These are phyloP conservation scores for Chalaropsis thielavioides DNA, from an alignment of 2,329 filamentous ascomycete species.

Conservation along the genomic window DNA sequence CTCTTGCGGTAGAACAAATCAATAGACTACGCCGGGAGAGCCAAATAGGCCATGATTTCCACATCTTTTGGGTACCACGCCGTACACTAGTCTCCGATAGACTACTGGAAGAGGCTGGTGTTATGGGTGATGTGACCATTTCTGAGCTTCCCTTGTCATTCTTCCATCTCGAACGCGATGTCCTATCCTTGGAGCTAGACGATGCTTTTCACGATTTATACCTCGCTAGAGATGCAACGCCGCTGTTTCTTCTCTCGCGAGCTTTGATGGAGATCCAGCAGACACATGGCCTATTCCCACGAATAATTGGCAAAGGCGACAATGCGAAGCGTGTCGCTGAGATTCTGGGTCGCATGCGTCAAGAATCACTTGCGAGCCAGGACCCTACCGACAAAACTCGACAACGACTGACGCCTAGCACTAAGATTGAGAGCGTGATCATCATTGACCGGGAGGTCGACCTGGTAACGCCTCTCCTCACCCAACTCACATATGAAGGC, in stretches of 20 bases:
- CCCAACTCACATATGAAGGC: constrained; percentile 92
- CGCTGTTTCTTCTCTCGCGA: constrained; percentile 76
- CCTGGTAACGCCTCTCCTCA: constrained; percentile 79
- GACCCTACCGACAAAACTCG: constrained; percentile 47
- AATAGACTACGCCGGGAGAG: constrained; percentile 78
- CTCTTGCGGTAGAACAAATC: constrained; percentile 56
- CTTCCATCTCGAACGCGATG: constrained; percentile 78
- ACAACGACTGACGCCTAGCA: constrained; percentile 67
- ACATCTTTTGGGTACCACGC: constrained; percentile 88
- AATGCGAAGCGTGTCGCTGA: constrained; percentile 82
- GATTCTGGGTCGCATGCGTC: constrained; percentile 76
- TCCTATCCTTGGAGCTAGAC: constrained; percentile 80
- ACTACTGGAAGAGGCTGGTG: constrained; percentile 80
- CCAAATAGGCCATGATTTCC: constrained; percentile 86
- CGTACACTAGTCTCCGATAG: constrained; percentile 84
- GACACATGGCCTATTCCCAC: constrained; percentile 81
- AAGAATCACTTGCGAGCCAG: constrained; percentile 71
- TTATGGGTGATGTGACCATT: constrained; percentile 83
- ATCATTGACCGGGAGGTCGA: constrained; percentile 94
- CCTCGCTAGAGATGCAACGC: constrained; percentile 76
- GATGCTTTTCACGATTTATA: constrained; percentile 80
- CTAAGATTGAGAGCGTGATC: constrained; percentile 76
- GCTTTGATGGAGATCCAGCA: constrained; percentile 91
- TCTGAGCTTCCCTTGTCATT: constrained; percentile 79
- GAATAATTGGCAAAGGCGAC: constrained; percentile 90